These are phyloP conservation scores for Pyrenophora seminiperda DNA, from an alignment of 2,329 filamentous ascomycete genomes.

Conservation along the genomic window DNA sequence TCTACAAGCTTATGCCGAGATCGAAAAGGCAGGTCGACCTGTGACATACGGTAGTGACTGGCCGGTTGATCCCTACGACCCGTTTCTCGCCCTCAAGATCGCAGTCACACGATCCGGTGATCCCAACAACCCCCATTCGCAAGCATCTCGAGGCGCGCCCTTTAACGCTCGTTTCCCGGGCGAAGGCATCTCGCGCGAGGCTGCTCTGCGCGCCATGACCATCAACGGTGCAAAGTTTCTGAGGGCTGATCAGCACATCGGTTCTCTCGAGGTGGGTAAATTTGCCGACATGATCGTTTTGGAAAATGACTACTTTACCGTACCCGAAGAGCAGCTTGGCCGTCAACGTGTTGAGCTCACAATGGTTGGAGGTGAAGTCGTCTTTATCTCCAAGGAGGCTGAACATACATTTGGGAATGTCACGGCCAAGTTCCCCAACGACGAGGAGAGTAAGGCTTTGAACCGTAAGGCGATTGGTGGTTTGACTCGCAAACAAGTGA, in stretches of 20 bases:
- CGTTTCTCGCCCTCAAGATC: conserved; percentile 6
- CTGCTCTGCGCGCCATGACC: conserved; percentile 4
- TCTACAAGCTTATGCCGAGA: background rate
- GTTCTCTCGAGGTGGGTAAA: conserved; percentile 6
- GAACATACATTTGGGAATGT: background rate
- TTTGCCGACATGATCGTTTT: conserved; percentile 5
- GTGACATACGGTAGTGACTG: conserved; percentile 9
- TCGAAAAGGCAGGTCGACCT: background rate
- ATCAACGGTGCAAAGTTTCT: conserved; percentile 4
- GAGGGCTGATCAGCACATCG: conserved; percentile 1
- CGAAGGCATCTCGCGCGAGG: conserved; percentile 6
- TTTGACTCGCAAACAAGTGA: conserved; percentile 1
- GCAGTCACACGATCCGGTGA: conserved; percentile 4
- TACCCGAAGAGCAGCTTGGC: conserved; percentile 1
- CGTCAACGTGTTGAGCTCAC: conserved; percentile 6
- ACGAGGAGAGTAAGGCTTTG: background rate
- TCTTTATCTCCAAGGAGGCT: conserved; percentile 1
- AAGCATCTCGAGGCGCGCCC: conserved; percentile 1
- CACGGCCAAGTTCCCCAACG: conserved; percentile 6
- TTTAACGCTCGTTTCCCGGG: conserved; percentile 5
- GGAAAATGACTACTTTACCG: conserved; percentile 5
- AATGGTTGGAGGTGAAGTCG: conserved; percentile 7
- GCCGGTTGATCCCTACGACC: conserved; percentile 6
- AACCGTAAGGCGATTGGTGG: conserved; percentile 6
- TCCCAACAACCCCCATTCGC: conserved; percentile 4